phyloP scores from a whole-genome alignment of 306 rosid genomes.

The Astragalus glycyphyllos region DNA sequence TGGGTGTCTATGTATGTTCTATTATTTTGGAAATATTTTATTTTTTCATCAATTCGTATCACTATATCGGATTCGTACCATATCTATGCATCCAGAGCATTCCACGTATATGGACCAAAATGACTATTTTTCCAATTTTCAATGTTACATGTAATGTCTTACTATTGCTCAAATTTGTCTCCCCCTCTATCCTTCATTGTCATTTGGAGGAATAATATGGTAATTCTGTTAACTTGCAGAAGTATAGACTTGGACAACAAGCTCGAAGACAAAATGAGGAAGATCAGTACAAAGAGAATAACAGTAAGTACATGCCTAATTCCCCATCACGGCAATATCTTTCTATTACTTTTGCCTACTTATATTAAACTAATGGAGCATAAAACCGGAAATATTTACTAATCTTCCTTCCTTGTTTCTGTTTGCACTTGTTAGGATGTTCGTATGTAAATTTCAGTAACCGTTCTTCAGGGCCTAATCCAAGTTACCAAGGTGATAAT shows the following conservation, averaged over 20 bases:
- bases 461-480: slow-evolving; percentile 51
- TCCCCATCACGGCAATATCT: not conserved
- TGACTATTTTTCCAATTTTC: not conserved
- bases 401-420: slow-evolving; percentile 12
- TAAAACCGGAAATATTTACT: not conserved
- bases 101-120: too few species aligned
- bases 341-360: slow-evolving; percentile 2
- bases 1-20: too few species aligned
- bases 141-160: not conserved
- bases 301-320: slow-evolving; percentile 49
- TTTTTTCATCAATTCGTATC: too few species aligned
- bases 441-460: slow-evolving; percentile 61
- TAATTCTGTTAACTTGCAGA: slow-evolving; percentile 54
- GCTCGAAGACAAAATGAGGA: slow-evolving; percentile 57
- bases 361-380: not conserved
- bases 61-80: too few species aligned
- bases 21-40: too few species aligned
- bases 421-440: slow-evolving; percentile 49
- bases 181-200: not conserved
- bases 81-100: too few species aligned
- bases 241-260: slow-evolving; percentile 91
- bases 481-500: slow-evolving; percentile 55
- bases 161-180: slow-evolving; percentile 10
- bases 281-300: slow-evolving; percentile 63
- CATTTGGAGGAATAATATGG: slow-evolving; percentile 25